Percentiles rank a stretch among this genome's conserved stretches.
Evolutionary conservation across 768 basidiomycete species (phyloP).

Genomic region (Termitomyces sp.): DNA sequence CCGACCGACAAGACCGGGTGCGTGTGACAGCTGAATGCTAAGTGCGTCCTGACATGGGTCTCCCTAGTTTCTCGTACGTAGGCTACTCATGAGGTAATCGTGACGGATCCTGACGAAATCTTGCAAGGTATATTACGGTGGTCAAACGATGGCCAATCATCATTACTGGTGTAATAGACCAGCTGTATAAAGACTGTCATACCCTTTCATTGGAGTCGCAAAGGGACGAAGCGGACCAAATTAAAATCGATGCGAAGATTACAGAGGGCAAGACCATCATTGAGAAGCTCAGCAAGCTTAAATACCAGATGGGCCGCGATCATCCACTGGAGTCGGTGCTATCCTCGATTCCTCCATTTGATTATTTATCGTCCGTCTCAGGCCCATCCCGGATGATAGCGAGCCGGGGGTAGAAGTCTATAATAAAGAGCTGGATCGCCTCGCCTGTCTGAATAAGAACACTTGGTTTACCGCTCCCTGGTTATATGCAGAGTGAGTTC

Average conservation of each 20-base stretch:
- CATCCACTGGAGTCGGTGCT: slow-evolving; percentile 53
- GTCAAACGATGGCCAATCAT: slow-evolving; percentile 80
- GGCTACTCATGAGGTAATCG: neutral
- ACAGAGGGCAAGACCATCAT: slow-evolving; percentile 80
- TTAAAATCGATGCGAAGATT: slow-evolving; percentile 36
- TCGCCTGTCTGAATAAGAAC: slow-evolving; percentile 40
- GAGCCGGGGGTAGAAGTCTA: slow-evolving; percentile 66
- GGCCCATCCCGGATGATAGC: slow-evolving; percentile 70
- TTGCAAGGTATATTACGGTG: slow-evolving; percentile 70
- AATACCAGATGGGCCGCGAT: slow-evolving; percentile 86
- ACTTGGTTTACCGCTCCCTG: slow-evolving; percentile 94
- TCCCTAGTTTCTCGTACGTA: slow-evolving; percentile 58
- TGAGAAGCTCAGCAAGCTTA: slow-evolving; percentile 64
- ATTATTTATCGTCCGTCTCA: slow-evolving; percentile 20
- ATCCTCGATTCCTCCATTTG: neutral
- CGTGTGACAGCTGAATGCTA: slow-evolving; percentile 10
- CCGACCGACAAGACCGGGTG: slow-evolving; percentile 65
- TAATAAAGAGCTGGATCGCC: slow-evolving; percentile 60
- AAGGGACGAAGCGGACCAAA: slow-evolving; percentile 14
- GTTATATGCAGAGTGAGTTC: slow-evolving; percentile 88
- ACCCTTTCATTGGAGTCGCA: slow-evolving; percentile 40
- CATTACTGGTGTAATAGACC: slow-evolving; percentile 74
- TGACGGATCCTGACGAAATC: neutral
- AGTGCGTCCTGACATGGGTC: neutral
- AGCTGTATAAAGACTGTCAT: slow-evolving; percentile 66